Percentiles rank a stretch among this genome's conserved stretches.
These are phyloP conservation scores for Rutstroemia sp. DNA, from an alignment of 2,329 filamentous ascomycete species.

Conservation along the genomic window DNA sequence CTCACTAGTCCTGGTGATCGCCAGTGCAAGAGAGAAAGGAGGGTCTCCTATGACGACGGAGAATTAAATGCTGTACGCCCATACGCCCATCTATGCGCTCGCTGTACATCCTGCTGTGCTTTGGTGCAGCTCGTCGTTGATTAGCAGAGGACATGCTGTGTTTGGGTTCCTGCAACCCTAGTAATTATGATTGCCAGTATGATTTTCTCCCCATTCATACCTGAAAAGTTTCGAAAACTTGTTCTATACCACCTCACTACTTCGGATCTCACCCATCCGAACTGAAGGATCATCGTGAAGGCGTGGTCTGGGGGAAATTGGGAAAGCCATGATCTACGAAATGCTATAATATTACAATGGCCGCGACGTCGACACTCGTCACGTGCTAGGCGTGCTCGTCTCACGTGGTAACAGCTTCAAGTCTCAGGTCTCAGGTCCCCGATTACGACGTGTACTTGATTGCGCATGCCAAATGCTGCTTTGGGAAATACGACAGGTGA, in stretches of 20 bases:
- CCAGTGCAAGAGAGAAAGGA: not conserved
- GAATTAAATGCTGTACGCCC: not conserved
- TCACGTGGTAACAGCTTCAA: not conserved
- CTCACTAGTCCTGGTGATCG: not conserved
- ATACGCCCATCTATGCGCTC: not conserved
- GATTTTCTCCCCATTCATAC: not conserved
- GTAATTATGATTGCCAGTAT: not conserved
- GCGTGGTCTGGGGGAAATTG: not conserved
- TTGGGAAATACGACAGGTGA: not conserved
- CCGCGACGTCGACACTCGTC: too few relatives aligned
- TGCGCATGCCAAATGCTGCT: not conserved
- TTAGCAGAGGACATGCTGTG: slow-evolving; percentile 3
- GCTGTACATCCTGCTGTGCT: not conserved
- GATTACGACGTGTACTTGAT: not conserved
- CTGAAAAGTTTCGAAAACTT: slow-evolving; percentile 8
- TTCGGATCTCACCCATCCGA: not conserved
- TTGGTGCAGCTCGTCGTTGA: not conserved
- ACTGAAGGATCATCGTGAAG: not conserved
- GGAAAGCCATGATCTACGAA: too few relatives aligned
- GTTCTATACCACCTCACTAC: slow-evolving; percentile 1
- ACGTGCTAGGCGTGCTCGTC: too few relatives aligned
- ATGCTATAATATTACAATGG: too few relatives aligned
- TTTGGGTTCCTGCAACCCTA: not conserved
- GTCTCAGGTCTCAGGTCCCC: not conserved
- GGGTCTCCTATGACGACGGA: not conserved